These are phyloP conservation scores for Golubevia sp. DNA, from an alignment of 1,284 basidiomycete species.

Conservation along the genomic window DNA sequence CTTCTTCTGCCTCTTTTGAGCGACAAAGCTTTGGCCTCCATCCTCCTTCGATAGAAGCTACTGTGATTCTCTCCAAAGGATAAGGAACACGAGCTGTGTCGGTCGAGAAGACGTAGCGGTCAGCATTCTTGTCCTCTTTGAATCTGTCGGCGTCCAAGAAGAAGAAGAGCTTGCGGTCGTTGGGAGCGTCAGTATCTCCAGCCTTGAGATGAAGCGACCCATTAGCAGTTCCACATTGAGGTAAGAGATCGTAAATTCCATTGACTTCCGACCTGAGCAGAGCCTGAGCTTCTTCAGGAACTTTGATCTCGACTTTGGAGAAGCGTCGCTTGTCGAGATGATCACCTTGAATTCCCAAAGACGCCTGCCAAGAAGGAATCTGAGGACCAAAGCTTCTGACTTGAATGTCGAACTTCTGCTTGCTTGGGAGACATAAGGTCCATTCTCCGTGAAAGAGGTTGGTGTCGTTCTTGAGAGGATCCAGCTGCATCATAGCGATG, in stretches of 20 bases:
- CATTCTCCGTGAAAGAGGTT: constrained; percentile 32
- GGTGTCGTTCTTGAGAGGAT: constrained; percentile 4
- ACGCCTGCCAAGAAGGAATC: constrained; percentile 36
- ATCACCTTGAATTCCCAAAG: constrained; percentile 36
- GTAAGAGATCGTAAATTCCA: constrained; percentile 33
- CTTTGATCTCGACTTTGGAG: constrained; percentile 28
- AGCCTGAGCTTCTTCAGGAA: constrained; percentile 13
- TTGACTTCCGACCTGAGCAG: constrained; percentile 20
- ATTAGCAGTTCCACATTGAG: constrained; percentile 40
- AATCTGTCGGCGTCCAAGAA: constrained; percentile 41
- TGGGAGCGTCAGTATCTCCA: too few species aligned
- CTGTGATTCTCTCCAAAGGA: constrained; percentile 27
- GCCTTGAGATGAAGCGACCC: constrained; percentile 23
- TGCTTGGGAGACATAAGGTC: constrained; percentile 31
- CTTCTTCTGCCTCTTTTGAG: constrained; percentile 18
- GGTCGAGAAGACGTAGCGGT: constrained; percentile 38
- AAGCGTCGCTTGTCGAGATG: constrained; percentile 28
- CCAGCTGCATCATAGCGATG: constrained; percentile 31
- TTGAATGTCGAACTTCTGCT: constrained; percentile 10
- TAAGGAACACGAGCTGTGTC: constrained; percentile 35
- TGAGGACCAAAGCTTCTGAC: constrained; percentile 20
- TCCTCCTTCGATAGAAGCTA: constrained; percentile 25
- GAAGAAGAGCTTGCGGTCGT: constrained; percentile 23
- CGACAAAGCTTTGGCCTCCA: constrained; percentile 31
- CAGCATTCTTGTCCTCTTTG: constrained; percentile 19